A percentile compares a stretch with the other conserved stretches of the same genome.
Evolutionary conservation across 768 basidiomycete species (phyloP).

Genomic region (Astraeus odoratus): DNA sequence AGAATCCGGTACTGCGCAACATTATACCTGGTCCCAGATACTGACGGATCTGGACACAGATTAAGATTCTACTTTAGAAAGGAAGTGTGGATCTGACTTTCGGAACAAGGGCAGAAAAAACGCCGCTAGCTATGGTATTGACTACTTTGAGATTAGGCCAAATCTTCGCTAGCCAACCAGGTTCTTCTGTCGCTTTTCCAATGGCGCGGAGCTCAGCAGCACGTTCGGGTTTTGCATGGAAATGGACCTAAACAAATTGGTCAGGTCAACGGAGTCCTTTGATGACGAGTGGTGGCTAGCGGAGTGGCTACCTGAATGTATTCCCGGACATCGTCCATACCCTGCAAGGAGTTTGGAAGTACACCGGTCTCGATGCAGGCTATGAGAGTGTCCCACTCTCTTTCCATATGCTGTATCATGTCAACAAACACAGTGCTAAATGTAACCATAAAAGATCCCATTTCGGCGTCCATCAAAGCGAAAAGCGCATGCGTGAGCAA

Average conservation of each 20-base stretch:
- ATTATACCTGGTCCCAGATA: conserved; percentile 1
- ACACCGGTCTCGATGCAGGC: conserved; percentile 5
- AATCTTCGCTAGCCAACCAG: conserved; percentile 1
- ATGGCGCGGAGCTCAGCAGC: conserved; percentile 7
- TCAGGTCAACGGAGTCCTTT: not conserved
- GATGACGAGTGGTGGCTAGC: not conserved
- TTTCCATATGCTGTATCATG: conserved; percentile 7
- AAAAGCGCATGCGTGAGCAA: conserved; percentile 8
- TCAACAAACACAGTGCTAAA: conserved; percentile 6
- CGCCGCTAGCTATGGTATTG: conserved; percentile 1
- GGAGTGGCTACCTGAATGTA: conserved; percentile 1
- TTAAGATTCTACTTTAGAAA: not conserved
- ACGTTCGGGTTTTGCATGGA: not conserved
- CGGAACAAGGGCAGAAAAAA: not conserved
- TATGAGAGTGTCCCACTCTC: conserved; percentile 5
- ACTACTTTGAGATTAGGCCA: conserved; percentile 1
- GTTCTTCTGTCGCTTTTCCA: not conserved
- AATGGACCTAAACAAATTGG: not conserved
- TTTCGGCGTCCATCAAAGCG: conserved; percentile 1
- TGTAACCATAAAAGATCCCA: not conserved
- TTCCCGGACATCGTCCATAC: conserved; percentile 1
- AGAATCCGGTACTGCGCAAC: conserved; percentile 1
- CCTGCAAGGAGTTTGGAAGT: conserved; percentile 3
- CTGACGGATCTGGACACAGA: not conserved
- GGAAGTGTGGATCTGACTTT: not conserved